Conservation (phyloP, 2,329 filamentous ascomycete genomes). For the Beauveria sp. region DNA sequence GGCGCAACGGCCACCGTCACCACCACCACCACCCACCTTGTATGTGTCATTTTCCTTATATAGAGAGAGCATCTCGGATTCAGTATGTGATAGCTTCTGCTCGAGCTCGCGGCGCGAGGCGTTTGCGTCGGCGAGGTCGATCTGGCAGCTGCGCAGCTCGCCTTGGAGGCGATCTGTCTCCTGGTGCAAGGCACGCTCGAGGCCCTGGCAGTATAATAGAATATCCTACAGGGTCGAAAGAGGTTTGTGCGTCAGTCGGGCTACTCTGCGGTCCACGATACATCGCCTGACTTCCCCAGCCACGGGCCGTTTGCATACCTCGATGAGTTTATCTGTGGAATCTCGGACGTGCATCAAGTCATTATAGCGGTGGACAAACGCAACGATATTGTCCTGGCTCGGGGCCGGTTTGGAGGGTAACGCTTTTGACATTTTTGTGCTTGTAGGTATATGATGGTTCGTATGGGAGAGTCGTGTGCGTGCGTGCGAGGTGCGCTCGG, state of each 20-base stretch:
- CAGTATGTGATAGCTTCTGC: slow-evolving; percentile 34
- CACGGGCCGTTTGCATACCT: not conserved
- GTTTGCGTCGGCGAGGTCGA: slow-evolving; percentile 45
- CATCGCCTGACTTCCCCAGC: not conserved
- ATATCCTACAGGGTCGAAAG: slow-evolving; percentile 32
- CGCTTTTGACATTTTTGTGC: not conserved
- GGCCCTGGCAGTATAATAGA: slow-evolving; percentile 34
- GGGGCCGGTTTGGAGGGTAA: not conserved
- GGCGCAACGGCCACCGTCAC: not conserved
- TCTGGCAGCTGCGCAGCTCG: slow-evolving; percentile 34
- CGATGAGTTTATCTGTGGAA: slow-evolving; percentile 8
- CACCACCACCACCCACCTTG: slow-evolving; percentile 29
- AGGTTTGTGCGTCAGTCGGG: not conserved
- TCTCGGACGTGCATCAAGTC: slow-evolving; percentile 9
- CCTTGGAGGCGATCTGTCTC: slow-evolving; percentile 37
- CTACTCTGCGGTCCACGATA: not conserved
- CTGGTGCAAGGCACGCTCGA: slow-evolving; percentile 34
- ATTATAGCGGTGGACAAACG: slow-evolving; percentile 11
- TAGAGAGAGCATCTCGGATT: slow-evolving; percentile 27
- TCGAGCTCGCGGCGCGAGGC: slow-evolving; percentile 43
- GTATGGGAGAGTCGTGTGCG: not conserved
- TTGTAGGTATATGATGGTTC: not conserved
- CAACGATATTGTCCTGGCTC: not conserved
- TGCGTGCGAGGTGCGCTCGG: not conserved
- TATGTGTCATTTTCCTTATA: slow-evolving; percentile 33